Percentiles rank a stretch among this genome's conserved stretches.
These are phyloP conservation scores for Coffea eugenioides DNA, from an alignment of 257 asterid species.

Conservation along the genomic window DNA sequence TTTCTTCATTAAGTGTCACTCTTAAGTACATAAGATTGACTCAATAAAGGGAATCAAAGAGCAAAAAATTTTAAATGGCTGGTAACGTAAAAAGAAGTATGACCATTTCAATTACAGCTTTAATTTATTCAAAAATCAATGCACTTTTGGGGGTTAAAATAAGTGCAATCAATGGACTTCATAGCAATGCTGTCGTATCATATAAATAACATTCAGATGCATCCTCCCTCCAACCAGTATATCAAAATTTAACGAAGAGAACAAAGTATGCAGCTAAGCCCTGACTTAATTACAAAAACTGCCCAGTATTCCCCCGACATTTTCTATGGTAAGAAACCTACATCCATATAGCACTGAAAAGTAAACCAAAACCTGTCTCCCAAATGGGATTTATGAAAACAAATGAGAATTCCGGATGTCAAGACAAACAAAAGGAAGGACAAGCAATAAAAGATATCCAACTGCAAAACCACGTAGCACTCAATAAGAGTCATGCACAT, in stretches of 20 bases:
- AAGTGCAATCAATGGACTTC: not conserved
- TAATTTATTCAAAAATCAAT: not conserved
- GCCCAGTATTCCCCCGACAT: not conserved
- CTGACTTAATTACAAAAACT: not conserved
- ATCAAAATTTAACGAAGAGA: not conserved
- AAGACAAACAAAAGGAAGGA: not conserved
- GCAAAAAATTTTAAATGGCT: not conserved
- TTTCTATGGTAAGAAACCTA: not conserved
- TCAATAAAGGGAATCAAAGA: not conserved
- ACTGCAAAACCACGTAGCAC: not conserved
- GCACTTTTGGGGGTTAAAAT: not conserved
- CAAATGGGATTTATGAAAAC: not conserved
- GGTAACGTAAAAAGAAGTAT: not conserved
- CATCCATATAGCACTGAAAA: not conserved
- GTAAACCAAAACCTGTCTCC: not conserved
- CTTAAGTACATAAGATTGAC: not conserved
- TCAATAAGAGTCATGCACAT: not conserved
- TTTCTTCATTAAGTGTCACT: not conserved
- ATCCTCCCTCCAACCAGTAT: not conserved
- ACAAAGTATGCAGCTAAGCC: not conserved
- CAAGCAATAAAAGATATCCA: not conserved
- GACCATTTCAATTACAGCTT: not conserved
- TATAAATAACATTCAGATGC: slow-evolving; percentile 1
- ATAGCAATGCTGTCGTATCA: not conserved
- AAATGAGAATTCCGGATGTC: too few relatives aligned